phyloP scores from a whole-genome alignment of 768 basidiomycete genomes.

The Asterophora parasitica region DNA sequence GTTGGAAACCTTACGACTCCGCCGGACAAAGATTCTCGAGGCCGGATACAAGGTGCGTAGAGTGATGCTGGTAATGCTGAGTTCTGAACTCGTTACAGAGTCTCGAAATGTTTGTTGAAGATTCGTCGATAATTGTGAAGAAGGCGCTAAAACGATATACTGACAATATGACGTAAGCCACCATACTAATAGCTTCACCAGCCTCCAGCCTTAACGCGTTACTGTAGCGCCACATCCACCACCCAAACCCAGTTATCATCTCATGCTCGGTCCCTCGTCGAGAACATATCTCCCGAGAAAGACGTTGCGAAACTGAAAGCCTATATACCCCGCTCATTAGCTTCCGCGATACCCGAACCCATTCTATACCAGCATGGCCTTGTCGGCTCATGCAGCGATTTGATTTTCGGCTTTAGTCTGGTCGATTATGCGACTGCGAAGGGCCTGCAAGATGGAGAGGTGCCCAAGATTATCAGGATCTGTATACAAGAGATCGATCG shows the following conservation, averaged over 20 bases:
- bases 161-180: constrained; percentile 70
- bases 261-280: constrained; percentile 56
- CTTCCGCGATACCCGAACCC: constrained; percentile 63
- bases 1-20: constrained; percentile 84
- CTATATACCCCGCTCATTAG: constrained; percentile 57
- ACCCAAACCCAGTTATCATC: constrained; percentile 73
- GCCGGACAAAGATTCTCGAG: constrained; percentile 77
- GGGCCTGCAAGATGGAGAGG: constrained; percentile 61
- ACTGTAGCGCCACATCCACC: constrained; percentile 64
- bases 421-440: constrained; percentile 87
- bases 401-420: constrained; percentile 86
- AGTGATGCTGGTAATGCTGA: neutral
- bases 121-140: constrained; percentile 63
- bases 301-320: constrained; percentile 58
- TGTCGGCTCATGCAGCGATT: constrained; percentile 82
- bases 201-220: too few species aligned
- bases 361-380: constrained; percentile 71
- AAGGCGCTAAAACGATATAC: constrained; percentile 65
- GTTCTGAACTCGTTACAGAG: constrained; percentile 43
- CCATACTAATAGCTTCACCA: too few species aligned
- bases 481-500: constrained; percentile 82
- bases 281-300: constrained; percentile 63
- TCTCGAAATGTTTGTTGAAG: constrained; percentile 72
- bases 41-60: constrained; percentile 65
- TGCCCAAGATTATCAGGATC: constrained; percentile 76